These are phyloP conservation scores for Chrysopogon serrulatus DNA, from an alignment of 176 grass and related monocot species.

Conservation along the genomic window DNA sequence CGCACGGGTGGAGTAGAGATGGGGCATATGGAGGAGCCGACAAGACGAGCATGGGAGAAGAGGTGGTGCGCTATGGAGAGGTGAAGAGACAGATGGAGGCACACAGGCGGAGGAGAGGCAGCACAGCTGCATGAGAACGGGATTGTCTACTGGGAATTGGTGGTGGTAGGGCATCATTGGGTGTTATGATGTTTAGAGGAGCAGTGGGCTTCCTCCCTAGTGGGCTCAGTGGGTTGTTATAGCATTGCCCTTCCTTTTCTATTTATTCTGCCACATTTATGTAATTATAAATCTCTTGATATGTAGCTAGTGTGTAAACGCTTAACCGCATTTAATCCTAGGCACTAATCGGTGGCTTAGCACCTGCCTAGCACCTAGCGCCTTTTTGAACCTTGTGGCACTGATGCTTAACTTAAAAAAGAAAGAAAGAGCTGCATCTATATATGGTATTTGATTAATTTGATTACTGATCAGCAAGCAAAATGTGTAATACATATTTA, in stretches of 20 bases:
- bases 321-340: background rate
- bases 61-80: background rate
- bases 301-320: background rate
- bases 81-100: background rate
- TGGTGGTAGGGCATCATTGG: too few relatives aligned
- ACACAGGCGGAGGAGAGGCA: too few relatives aligned
- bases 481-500: conserved; percentile 18
- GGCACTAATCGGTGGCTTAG: background rate
- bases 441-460: conserved; percentile 10
- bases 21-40: background rate
- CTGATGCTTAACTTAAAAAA: background rate
- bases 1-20: background rate
- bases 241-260: too few relatives aligned
- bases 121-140: too few relatives aligned
- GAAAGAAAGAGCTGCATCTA: background rate
- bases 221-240: too few relatives aligned
- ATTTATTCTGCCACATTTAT: background rate
- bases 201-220: too few relatives aligned
- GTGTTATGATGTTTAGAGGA: too few relatives aligned
- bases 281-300: background rate
- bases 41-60: background rate
- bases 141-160: too few relatives aligned
- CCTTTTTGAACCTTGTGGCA: background rate
- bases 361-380: too few relatives aligned
- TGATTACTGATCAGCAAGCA: background rate